Evolutionary conservation across 2,329 filamentous ascomycete genomes (phyloP).

Genomic region (Fusarium staphyleae): DNA sequence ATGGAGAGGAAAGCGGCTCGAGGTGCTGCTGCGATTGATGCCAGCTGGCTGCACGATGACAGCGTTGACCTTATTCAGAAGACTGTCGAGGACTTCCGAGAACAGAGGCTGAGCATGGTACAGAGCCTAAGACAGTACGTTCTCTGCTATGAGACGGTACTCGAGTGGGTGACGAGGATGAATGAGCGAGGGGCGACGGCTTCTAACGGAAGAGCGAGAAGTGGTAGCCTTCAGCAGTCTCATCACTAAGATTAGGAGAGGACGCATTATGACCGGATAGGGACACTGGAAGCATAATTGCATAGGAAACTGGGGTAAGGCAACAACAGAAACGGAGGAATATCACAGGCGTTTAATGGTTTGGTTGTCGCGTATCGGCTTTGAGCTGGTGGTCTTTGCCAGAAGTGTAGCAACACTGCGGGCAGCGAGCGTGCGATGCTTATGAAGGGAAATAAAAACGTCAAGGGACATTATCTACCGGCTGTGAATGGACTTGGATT

Average conservation of each 20-base stretch:
- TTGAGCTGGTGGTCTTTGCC: slow-evolving; percentile 4
- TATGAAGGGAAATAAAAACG: slow-evolving; percentile 30
- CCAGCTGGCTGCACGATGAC: slow-evolving; percentile 73
- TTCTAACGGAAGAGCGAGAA: slow-evolving; percentile 38
- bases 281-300: slow-evolving; percentile 30
- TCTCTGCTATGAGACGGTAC: slow-evolving; percentile 92
- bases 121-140: slow-evolving; percentile 94
- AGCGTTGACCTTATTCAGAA: slow-evolving; percentile 80
- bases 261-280: slow-evolving; percentile 23
- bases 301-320: slow-evolving; percentile 27
- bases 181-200: slow-evolving; percentile 46
- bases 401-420: slow-evolving; percentile 7
- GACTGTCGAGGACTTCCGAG: slow-evolving; percentile 89
- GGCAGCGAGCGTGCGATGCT: slow-evolving; percentile 29
- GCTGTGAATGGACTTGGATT: slow-evolving; percentile 6
- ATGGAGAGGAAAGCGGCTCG: slow-evolving; percentile 19
- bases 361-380: slow-evolving; percentile 14
- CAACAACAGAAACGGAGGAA: slow-evolving; percentile 17
- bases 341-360: slow-evolving; percentile 32
- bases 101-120: slow-evolving; percentile 93
- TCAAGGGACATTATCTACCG: neutral
- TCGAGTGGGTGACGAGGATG: slow-evolving; percentile 78
- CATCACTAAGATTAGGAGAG: slow-evolving; percentile 19
- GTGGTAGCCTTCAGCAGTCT: slow-evolving; percentile 45
- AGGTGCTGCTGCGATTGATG: slow-evolving; percentile 49